phyloP scores from a whole-genome alignment of 805 yeast genomes.

The Saccharomyces mikatae region DNA sequence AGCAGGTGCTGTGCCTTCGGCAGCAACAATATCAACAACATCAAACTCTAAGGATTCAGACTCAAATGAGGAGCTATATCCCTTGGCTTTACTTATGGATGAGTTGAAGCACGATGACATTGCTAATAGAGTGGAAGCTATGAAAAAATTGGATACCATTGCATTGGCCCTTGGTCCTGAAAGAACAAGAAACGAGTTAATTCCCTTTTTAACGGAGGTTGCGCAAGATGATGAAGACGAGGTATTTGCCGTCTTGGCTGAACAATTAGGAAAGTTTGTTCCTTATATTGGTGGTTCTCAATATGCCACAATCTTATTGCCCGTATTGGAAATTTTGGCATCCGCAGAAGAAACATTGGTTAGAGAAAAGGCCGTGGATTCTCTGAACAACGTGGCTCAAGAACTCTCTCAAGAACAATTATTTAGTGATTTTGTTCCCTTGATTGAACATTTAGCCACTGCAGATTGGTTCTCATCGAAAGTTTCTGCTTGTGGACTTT shows the following conservation, averaged over 20 bases:
- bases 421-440: slow-evolving; percentile 57
- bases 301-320: slow-evolving; percentile 49
- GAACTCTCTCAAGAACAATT: slow-evolving; percentile 59
- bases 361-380: slow-evolving; percentile 86
- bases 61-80: slow-evolving; percentile 53
- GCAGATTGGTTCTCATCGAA: slow-evolving; percentile 94
- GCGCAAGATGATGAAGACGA: slow-evolving; percentile 98
- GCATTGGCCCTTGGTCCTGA: slow-evolving; percentile 93
- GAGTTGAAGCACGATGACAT: slow-evolving; percentile 96
- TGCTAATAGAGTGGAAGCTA: slow-evolving; percentile 85
- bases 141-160: slow-evolving; percentile 88
- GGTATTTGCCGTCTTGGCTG: slow-evolving; percentile 87
- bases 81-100: slow-evolving; percentile 92
- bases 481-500: slow-evolving; percentile 86
- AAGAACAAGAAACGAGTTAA: slow-evolving; percentile 77
- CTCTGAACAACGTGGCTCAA: slow-evolving; percentile 62
- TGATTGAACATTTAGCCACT: slow-evolving; percentile 67
- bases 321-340: slow-evolving; percentile 73
- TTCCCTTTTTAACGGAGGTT: slow-evolving; percentile 79
- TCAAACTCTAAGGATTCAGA: not conserved
- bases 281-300: slow-evolving; percentile 82
- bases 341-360: slow-evolving; percentile 95
- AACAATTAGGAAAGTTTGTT: slow-evolving; percentile 78
- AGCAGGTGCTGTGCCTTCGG: not conserved
- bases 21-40: not conserved